Conservation (phyloP, 306 rosid genomes). For the Geum urbanum region DNA sequence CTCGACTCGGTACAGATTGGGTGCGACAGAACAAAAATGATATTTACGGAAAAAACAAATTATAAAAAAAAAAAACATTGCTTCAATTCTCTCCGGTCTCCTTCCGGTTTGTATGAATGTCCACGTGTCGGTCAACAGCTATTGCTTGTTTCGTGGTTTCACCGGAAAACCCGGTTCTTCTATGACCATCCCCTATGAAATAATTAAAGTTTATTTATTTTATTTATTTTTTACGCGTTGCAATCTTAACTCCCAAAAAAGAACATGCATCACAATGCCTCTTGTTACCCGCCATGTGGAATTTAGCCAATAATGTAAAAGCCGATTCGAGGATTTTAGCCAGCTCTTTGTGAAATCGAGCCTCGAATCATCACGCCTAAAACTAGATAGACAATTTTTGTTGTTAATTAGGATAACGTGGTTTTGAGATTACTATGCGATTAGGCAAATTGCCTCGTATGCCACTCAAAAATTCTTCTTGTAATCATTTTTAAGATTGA, state of each 20-base stretch:
- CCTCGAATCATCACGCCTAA: neutral
- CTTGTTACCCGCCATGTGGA: slow-evolving; percentile 19
- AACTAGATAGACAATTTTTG: neutral
- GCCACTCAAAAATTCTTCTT: slow-evolving; percentile 41
- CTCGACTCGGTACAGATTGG: neutral
- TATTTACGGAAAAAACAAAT: neutral
- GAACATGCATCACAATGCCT: slow-evolving; percentile 27
- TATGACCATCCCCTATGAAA: slow-evolving; percentile 36
- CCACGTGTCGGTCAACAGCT: slow-evolving; percentile 64
- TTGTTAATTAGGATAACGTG: neutral
- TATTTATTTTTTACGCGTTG: slow-evolving; percentile 1
- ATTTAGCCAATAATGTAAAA: slow-evolving; percentile 12
- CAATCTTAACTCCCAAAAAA: slow-evolving; percentile 4
- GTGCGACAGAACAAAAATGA: neutral
- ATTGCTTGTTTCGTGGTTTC: slow-evolving; percentile 69
- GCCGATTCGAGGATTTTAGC: neutral
- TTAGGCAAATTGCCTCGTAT: slow-evolving; percentile 36
- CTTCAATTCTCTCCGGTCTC: slow-evolving; percentile 38
- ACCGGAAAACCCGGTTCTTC: slow-evolving; percentile 87
- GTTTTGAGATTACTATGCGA: slow-evolving; percentile 6
- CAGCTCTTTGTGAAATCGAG: neutral
- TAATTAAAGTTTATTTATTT: slow-evolving; percentile 15
- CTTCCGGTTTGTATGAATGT: slow-evolving; percentile 31
- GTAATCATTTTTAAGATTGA: slow-evolving; percentile 56
- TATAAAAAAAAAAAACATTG: slow-evolving; percentile 40